phyloP scores from a whole-genome alignment of 2,329 filamentous ascomycete genomes.

The Aureobasidium mangrovei region DNA sequence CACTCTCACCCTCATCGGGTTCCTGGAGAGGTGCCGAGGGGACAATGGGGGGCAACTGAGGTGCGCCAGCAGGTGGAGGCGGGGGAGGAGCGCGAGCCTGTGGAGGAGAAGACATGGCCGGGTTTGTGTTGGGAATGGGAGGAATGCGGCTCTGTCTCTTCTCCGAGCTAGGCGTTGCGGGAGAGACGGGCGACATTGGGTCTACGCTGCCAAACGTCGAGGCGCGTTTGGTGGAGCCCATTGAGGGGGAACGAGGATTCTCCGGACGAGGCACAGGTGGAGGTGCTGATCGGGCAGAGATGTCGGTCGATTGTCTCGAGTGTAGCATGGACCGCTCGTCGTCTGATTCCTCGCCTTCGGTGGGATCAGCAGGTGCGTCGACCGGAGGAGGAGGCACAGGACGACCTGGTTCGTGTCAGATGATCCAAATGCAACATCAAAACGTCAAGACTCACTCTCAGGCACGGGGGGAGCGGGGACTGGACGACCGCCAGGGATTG shows the following conservation, averaged over 20 bases:
- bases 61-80: conserved; percentile 33
- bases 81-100: conserved; percentile 39
- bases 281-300: conserved; percentile 18
- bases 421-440: neutral
- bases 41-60: conserved; percentile 17
- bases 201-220: conserved; percentile 36
- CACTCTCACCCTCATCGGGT: conserved; percentile 72
- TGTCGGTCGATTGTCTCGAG: conserved; percentile 23
- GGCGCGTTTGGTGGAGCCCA: conserved; percentile 29
- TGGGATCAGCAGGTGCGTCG: conserved; percentile 49
- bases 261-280: conserved; percentile 26
- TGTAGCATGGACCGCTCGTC: conserved; percentile 60
- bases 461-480: conserved; percentile 35
- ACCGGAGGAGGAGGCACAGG: conserved; percentile 49
- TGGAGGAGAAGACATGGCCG: conserved; percentile 26
- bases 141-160: conserved; percentile 30
- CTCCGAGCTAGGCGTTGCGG: conserved; percentile 23
- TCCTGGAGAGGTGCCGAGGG: conserved; percentile 36
- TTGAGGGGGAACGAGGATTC: conserved; percentile 19
- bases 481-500: conserved; percentile 31
- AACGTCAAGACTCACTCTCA: conserved; percentile 29
- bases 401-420: conserved; percentile 44
- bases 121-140: conserved; percentile 29
- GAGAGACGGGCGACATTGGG: conserved; percentile 24
- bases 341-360: conserved; percentile 75